Conservation (phyloP, 2,329 filamentous ascomycete species). For the Raffaelea albimanens region DNA sequence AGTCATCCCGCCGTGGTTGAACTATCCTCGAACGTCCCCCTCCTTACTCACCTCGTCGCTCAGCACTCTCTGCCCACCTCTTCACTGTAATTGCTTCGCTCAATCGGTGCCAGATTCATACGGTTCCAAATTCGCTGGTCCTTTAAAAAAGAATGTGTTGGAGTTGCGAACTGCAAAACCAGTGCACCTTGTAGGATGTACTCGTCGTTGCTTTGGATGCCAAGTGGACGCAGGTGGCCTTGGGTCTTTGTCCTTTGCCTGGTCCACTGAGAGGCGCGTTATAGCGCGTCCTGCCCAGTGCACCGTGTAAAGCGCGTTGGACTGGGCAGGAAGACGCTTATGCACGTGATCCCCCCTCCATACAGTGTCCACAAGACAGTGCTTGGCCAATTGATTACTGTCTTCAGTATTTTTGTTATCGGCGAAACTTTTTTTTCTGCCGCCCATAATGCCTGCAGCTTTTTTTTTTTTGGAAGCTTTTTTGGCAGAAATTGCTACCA, state of each 20-base stretch:
- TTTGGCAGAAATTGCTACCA: neutral
- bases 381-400: neutral
- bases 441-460: slow-evolving; percentile 4
- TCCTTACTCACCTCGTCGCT: slow-evolving; percentile 2
- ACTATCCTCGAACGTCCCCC: neutral
- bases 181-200: too few species aligned
- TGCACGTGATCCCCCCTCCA: neutral
- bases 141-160: too few species aligned
- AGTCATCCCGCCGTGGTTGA: neutral
- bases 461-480: slow-evolving; percentile 8
- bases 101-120: too few species aligned
- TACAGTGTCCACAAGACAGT: slow-evolving; percentile 4
- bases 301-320: slow-evolving; percentile 3
- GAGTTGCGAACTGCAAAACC: too few species aligned
- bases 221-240: too few species aligned
- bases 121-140: too few species aligned
- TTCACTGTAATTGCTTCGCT: too few species aligned
- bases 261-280: neutral
- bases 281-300: neutral
- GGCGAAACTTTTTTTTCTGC: slow-evolving; percentile 14
- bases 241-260: too few species aligned
- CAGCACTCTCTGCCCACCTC: neutral
- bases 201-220: neutral
- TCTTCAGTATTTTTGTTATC: slow-evolving; percentile 4
- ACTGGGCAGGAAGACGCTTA: neutral